Evolutionary conservation across 768 basidiomycete genomes (phyloP).

Genomic region (Suillus plorans): DNA sequence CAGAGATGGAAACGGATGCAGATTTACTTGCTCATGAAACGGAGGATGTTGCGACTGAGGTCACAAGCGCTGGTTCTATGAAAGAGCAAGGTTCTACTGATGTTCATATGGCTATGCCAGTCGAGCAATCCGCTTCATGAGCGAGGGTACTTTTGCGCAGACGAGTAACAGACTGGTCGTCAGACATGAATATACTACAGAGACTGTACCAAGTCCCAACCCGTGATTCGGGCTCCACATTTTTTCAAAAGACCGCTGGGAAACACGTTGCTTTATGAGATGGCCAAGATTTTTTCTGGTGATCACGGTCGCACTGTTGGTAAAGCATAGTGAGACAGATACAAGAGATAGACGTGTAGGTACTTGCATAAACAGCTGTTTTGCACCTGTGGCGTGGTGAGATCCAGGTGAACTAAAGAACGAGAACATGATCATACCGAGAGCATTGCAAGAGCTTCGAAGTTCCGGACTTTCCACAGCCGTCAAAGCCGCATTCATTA

Average conservation of each 20-base stretch:
- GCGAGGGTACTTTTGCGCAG: background rate
- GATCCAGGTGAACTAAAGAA: background rate
- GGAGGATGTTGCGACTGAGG: constrained; percentile 7
- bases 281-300: constrained; percentile 39
- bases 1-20: constrained; percentile 46
- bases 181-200: background rate
- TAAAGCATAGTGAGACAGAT: background rate
- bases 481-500: constrained; percentile 32
- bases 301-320: constrained; percentile 34
- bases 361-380: constrained; percentile 41
- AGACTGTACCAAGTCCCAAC: background rate
- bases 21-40: constrained; percentile 14
- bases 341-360: background rate
- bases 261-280: constrained; percentile 37
- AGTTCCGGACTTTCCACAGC: constrained; percentile 26
- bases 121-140: background rate
- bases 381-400: constrained; percentile 35
- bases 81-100: background rate
- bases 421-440: background rate
- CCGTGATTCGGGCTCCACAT: background rate
- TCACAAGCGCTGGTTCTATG: constrained; percentile 2
- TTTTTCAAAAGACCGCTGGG: constrained; percentile 28
- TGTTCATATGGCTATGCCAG: background rate
- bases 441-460: constrained; percentile 37
- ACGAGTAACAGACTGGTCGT: background rate